Evolutionary conservation across 2,329 filamentous ascomycete species (phyloP), one percentile per base, ranked within the genome.

Genomic region (Blastomyces gilchristii): DNA sequence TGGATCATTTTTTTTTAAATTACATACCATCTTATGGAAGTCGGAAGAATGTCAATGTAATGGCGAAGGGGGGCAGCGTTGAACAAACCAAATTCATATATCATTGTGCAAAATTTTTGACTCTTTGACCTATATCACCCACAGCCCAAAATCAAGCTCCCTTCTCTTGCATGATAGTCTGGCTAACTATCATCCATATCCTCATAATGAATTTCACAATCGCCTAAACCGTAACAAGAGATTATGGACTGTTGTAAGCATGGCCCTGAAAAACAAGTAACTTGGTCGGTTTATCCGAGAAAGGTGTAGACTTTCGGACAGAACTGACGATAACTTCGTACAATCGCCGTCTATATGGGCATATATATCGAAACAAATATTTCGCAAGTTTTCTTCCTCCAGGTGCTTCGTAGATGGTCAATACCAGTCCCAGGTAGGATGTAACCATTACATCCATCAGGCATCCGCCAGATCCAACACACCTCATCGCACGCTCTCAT

Each of bases 401-500:
- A 39, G 9, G 11, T 52, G 12, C 25, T 31, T 16, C 28, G 22
- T 22, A 39, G 31, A 56, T 56, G 8, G 31, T 56, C 53, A 56
- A 39, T 39, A 14, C 53, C 18, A 56, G 7, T 22, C 18, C 11
- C n/a, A 34, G 16, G 16, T 8, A 37, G 34, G 37, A 12, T 39
- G 37, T 39, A 18, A 25, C 8, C n/a, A n/a, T 14, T 41, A 28
- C 31, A 11, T 41, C 37, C 54, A 57, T 25, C 54, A 45, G 6
- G 12, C 18, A 28, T 37, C 37, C 54, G 5, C 37, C 6, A 43
- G 16, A 34, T 37, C 53, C 1, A 37, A 14, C 31, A 45, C 58
- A 60, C 25, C 37, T 12, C 74, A 63, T 57, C 59, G 64, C 57
- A 63, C 66, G 53, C 68, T 68, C 69, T 80, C 78, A 70, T 79